These are phyloP conservation scores for Fusarium pseudonygamai DNA, from an alignment of 2,329 filamentous ascomycete genomes.

Conservation along the genomic window DNA sequence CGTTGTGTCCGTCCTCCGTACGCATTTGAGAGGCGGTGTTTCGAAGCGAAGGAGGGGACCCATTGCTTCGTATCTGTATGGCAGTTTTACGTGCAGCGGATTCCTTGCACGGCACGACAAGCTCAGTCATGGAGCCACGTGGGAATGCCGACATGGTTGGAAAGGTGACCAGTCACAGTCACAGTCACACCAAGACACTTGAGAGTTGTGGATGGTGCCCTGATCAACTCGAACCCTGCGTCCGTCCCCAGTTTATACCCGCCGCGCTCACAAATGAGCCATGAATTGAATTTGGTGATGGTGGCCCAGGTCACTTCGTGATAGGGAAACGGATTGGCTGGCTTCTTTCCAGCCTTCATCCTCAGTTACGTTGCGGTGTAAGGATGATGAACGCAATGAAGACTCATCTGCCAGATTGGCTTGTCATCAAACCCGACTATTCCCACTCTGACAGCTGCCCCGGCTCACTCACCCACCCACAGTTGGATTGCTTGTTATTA, in stretches of 20 bases:
- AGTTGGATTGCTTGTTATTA: neutral
- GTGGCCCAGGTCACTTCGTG: conserved; percentile 13
- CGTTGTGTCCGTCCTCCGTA: neutral
- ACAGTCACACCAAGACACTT: neutral
- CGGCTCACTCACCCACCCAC: neutral
- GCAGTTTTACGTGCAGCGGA: conserved; percentile 33
- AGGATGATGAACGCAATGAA: conserved; percentile 1
- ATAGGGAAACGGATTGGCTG: neutral
- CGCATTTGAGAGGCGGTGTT: neutral
- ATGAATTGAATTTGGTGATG: conserved; percentile 10
- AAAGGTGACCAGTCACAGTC: conserved; percentile 39
- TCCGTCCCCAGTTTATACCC: conserved; percentile 1
- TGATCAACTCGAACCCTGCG: neutral
- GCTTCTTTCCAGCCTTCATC: neutral
- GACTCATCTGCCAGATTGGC: neutral
- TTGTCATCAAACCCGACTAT: conserved; percentile 35
- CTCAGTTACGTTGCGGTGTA: conserved; percentile 24
- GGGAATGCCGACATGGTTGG: conserved; percentile 34
- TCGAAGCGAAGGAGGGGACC: conserved; percentile 7
- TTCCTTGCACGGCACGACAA: conserved; percentile 21
- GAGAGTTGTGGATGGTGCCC: neutral
- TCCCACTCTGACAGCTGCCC: conserved; percentile 28
- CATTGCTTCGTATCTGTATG: conserved; percentile 12
- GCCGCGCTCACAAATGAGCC: conserved; percentile 11
- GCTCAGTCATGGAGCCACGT: conserved; percentile 40